Percentiles rank a stretch among this genome's conserved stretches.
Evolutionary conservation across 2,329 filamentous ascomycete genomes (phyloP).

Genomic region (Tolypocladium cylindrosporum): DNA sequence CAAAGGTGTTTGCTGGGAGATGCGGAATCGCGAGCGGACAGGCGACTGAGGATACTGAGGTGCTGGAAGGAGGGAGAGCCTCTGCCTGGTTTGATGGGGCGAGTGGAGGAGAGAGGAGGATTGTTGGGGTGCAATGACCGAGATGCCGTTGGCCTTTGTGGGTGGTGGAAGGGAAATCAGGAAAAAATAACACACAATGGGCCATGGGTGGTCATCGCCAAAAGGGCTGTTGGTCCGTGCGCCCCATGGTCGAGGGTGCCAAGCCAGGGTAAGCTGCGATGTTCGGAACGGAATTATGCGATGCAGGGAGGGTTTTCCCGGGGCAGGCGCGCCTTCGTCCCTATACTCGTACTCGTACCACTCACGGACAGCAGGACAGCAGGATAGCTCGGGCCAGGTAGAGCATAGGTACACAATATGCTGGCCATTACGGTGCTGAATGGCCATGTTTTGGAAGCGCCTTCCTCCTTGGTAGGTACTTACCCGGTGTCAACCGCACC

Average conservation of each 20-base stretch:
- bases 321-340: neutral
- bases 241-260: neutral
- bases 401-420: no score
- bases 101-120: constrained; percentile 5
- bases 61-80: constrained; percentile 5
- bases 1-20: constrained; percentile 1
- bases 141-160: constrained; percentile 2
- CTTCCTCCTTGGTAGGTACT: neutral
- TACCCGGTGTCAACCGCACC: neutral
- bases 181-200: constrained; percentile 5
- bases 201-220: constrained; percentile 10
- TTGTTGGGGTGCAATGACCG: constrained; percentile 2
- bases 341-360: neutral
- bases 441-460: neutral
- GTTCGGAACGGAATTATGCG: constrained; percentile 4
- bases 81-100: constrained; percentile 1
- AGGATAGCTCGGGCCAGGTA: neutral
- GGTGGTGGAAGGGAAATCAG: constrained; percentile 4
- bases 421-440: neutral
- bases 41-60: constrained; percentile 4
- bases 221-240: constrained; percentile 8
- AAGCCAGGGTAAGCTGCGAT: constrained; percentile 1
- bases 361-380: neutral
- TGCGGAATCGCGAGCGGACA: constrained; percentile 1
- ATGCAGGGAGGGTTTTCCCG: neutral